Conservation (phyloP, 2,329 filamentous ascomycete species). For the Fusarium sp. region DNA sequence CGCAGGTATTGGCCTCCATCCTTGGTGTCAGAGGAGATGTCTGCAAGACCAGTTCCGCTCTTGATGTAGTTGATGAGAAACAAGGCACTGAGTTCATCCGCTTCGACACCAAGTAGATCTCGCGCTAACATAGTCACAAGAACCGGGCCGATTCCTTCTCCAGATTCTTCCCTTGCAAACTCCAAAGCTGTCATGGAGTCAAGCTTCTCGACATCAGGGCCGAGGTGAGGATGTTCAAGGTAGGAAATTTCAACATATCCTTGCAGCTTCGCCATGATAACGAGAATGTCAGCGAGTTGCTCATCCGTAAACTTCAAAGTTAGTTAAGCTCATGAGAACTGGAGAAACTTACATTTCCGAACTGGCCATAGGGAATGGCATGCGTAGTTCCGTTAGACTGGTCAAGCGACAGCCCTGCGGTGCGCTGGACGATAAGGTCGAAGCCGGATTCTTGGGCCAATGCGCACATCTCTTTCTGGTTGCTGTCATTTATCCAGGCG, state of each 20-base stretch:
- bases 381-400: background rate
- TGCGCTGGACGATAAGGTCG: background rate
- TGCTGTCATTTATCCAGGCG: conserved; percentile 27
- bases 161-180: background rate
- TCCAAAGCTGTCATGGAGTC: background rate
- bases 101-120: background rate
- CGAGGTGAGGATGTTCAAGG: background rate
- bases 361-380: background rate
- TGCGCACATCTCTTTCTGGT: conserved; percentile 4
- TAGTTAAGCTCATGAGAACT: accelerated
- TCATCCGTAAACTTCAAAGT: background rate
- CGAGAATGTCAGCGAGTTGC: background rate
- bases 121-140: background rate
- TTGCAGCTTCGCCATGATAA: background rate
- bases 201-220: background rate
- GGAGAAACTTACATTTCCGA: background rate
- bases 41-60: conserved; percentile 7
- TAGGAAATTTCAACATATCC: background rate
- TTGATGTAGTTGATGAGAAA: conserved; percentile 26
- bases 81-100: background rate
- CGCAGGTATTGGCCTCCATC: conserved; percentile 24
- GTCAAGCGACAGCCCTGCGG: background rate
- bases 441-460: conserved; percentile 5
- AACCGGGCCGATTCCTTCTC: accelerated
- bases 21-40: conserved; percentile 4